phyloP scores from a whole-genome alignment of 208 protist genomes.

The Trypanosoma mega region DNA sequence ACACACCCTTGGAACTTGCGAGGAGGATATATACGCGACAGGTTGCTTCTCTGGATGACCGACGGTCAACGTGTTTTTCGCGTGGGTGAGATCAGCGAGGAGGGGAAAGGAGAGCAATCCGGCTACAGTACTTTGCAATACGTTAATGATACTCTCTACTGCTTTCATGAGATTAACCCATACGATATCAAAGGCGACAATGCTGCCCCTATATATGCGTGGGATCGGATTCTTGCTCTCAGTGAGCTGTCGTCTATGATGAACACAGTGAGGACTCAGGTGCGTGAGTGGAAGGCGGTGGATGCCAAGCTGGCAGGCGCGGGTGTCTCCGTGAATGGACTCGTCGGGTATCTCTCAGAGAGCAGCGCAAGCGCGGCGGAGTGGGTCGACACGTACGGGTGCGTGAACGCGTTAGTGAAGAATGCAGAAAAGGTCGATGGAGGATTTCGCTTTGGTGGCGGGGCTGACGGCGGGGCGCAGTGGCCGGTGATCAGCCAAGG shows the following conservation, averaged over 20 bases:
- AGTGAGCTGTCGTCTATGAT: neutral
- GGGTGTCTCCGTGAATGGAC: neutral
- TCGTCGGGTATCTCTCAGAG: slow-evolving; percentile 10
- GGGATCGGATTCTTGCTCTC: neutral
- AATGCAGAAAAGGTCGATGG: neutral
- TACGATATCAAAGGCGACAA: neutral
- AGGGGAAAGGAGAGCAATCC: neutral
- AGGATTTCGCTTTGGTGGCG: slow-evolving; percentile 6
- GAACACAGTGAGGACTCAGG: neutral
- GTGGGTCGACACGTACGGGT: slow-evolving; percentile 14
- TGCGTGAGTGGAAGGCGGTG: neutral
- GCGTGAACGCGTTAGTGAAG: slow-evolving; percentile 3
- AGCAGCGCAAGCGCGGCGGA: neutral
- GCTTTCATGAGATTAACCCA: neutral
- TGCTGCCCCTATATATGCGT: neutral
- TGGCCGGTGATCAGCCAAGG: slow-evolving; percentile 26
- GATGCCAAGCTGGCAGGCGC: neutral
- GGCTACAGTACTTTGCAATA: neutral
- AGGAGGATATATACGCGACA: neutral
- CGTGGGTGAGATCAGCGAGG: neutral
- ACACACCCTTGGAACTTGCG: too few species aligned
- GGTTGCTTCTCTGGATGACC: neutral
- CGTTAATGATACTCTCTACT: neutral
- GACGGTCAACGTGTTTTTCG: neutral
- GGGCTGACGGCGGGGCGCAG: slow-evolving; percentile 5